Evolutionary conservation across 257 asterid species (phyloP).

Genomic region (Pogostemon cablin): DNA sequence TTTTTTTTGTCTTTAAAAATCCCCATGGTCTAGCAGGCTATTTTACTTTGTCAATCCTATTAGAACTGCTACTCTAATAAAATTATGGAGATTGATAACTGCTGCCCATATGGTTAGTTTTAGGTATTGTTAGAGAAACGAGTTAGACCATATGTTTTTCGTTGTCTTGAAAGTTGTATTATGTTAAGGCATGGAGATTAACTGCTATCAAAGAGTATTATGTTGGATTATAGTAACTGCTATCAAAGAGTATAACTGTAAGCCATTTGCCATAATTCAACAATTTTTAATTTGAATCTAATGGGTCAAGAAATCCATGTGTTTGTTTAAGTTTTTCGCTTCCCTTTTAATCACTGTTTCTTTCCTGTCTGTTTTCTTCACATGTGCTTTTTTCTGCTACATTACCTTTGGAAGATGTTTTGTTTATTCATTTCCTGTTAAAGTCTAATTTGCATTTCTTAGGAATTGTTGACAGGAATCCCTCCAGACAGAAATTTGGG

Average conservation of each 20-base stretch:
- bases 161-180: not conserved
- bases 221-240: not conserved
- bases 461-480: slow-evolving; percentile 58
- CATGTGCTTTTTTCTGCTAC: not conserved
- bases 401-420: not conserved
- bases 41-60: slow-evolving; percentile 9
- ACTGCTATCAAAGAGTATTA: not conserved
- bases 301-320: not conserved
- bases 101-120: slow-evolving; percentile 13
- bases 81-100: slow-evolving; percentile 27
- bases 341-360: no score
- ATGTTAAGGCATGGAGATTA: not conserved
- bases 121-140: not conserved
- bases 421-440: slow-evolving; percentile 32
- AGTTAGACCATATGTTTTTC: not conserved
- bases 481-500: slow-evolving; percentile 34
- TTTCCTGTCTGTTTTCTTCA: not conserved
- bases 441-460: slow-evolving; percentile 38
- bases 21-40: slow-evolving; percentile 20
- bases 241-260: not conserved
- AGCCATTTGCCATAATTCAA: not conserved
- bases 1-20: slow-evolving; percentile 4
- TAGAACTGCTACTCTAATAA: slow-evolving; percentile 8
- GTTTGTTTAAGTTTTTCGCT: not conserved
- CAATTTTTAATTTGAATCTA: slow-evolving; percentile 1